Evolutionary conservation across 176 grass and related monocot species (phyloP).

Genomic region (Dactylis glomerata): DNA sequence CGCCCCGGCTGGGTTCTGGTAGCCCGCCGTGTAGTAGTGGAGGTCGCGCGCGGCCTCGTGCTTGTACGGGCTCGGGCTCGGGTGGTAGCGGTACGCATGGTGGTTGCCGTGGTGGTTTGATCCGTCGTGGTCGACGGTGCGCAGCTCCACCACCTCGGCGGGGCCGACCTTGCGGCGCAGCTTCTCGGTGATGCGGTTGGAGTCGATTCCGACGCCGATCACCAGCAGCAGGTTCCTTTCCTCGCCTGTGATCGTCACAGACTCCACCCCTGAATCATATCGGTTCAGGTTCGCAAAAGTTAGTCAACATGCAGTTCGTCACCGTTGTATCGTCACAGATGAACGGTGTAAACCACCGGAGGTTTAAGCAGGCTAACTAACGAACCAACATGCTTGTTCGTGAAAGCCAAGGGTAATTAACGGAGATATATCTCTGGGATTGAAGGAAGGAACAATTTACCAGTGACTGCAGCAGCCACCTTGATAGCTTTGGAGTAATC

Average conservation of each 20-base stretch:
- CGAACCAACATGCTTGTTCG: neutral
- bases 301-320: neutral
- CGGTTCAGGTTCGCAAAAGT: neutral
- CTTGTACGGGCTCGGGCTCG: conserved; percentile 33
- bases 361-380: neutral
- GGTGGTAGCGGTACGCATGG: conserved; percentile 41
- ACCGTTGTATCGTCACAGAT: too few species aligned
- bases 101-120: neutral
- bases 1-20: neutral
- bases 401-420: neutral
- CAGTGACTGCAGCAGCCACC: conserved; percentile 35
- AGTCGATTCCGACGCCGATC: conserved; percentile 44
- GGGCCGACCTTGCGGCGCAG: conserved; percentile 50
- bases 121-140: conserved; percentile 26
- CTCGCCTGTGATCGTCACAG: conserved; percentile 40
- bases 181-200: conserved; percentile 50
- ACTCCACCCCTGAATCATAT: conserved; percentile 31
- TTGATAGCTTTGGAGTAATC: conserved; percentile 44
- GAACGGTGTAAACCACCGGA: neutral
- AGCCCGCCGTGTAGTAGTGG: conserved; percentile 14
- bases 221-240: conserved; percentile 52
- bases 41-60: neutral
- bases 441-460: neutral
- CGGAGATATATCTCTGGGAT: too few species aligned
- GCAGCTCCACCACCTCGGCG: conserved; percentile 49